A percentile compares a stretch with the other conserved stretches of the same genome.
Conservation (phyloP, 257 asterid genomes). For the Jaltomata sinuosa region DNA sequence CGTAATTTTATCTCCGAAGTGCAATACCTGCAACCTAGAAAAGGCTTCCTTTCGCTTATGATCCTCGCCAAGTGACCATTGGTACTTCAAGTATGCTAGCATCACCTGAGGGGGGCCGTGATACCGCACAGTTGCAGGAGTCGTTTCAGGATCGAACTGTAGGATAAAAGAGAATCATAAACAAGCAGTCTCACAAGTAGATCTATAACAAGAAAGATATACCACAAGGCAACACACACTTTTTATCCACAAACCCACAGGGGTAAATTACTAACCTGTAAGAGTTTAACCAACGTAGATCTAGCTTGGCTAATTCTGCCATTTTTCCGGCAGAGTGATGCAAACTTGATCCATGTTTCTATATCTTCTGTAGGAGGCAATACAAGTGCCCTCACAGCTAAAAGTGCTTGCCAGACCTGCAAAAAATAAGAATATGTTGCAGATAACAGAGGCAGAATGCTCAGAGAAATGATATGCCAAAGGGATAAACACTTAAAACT, state of each 20-base stretch:
- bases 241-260: not conserved
- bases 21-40: constrained; percentile 71
- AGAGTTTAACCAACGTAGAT: constrained; percentile 81
- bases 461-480: not conserved
- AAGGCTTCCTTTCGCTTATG: constrained; percentile 86
- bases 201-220: not conserved
- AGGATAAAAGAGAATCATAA: constrained; percentile 10
- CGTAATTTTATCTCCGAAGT: not conserved
- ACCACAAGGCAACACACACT: not conserved
- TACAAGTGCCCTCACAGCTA: constrained; percentile 87
- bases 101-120: constrained; percentile 97
- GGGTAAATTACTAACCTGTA: constrained; percentile 53
- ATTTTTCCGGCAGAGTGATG: constrained; percentile 93
- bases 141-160: constrained; percentile 91
- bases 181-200: not conserved
- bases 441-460: not conserved
- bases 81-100: constrained; percentile 89
- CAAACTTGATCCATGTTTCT: constrained; percentile 97
- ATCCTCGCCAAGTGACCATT: constrained; percentile 98
- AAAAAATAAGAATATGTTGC: constrained; percentile 11
- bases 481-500: not conserved
- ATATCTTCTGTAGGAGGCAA: constrained; percentile 97
- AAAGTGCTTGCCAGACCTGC: constrained; percentile 93
- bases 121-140: constrained; percentile 67
- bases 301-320: constrained; percentile 97